Evolutionary conservation across 2,329 filamentous ascomycete genomes (phyloP), one percentile per base, ranked within the genome.

Genomic region (Venturia carpophila): DNA sequence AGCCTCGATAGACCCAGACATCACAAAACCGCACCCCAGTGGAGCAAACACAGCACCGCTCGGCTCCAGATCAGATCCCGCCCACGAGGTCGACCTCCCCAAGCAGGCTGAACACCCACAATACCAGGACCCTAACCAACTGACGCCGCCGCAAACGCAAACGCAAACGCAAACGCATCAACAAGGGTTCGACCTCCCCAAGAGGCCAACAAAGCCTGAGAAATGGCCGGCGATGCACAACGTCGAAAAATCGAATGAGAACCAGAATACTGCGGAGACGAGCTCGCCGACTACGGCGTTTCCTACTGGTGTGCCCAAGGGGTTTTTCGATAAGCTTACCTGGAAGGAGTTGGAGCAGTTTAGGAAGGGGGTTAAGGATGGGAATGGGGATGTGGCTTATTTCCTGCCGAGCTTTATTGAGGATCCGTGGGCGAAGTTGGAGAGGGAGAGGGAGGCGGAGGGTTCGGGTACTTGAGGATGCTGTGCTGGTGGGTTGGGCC

Each of bases 401-500:
- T 92, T 91, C 73, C 83, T 90, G 66, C 82, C 84, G 0, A 82
- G 79, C 66, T 89, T 87, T 67, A 84, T 90, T 69, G 81, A 87
- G 72, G 90, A 92, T 72, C 89, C 89, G 0, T 92, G 89, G 89
- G 82, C 68, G 65, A 71, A 62, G 43, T 41, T 65, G 37, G 58
- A 65, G 56, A 56, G 60, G 60, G 60, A 61, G 37, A 56, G 60
- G 60, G 60, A 61, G 37, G 30, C 52, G 30, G 52, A 58, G 19
- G 52, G 27, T 37, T 58, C 52, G 11, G 52, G 27, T 10, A 9
- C 52, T 37, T 58, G 52, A 58, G 24, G 21, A 49, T 24, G 15
- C 15, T 27, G 11, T 27, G 21, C 1, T 52, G 45, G 6, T 10
- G 45, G 19, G 47, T 10, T 4, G 21, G 21, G 47, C 13, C 10